phyloP scores from a whole-genome alignment of 768 basidiomycete species.

The Boletus sensibilis region DNA sequence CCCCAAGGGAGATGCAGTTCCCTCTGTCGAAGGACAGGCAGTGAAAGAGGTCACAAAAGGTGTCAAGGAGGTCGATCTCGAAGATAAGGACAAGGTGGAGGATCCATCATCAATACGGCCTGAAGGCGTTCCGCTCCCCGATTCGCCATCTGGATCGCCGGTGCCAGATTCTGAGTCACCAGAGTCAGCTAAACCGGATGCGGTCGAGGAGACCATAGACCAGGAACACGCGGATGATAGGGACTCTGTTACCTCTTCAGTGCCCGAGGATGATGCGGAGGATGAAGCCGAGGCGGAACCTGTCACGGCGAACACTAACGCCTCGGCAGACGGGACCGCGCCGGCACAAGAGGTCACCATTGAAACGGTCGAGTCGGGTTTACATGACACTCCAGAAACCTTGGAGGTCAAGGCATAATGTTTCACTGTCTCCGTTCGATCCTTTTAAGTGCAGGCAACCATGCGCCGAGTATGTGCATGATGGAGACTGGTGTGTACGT shows the following conservation, averaged over 20 bases:
- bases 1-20: neutral
- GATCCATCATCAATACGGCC: constrained; percentile 20
- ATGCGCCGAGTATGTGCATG: neutral
- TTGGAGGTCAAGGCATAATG: constrained; percentile 21
- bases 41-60: constrained; percentile 73
- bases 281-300: constrained; percentile 7
- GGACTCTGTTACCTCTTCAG: constrained; percentile 29
- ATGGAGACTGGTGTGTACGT: neutral
- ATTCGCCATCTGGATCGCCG: constrained; percentile 33
- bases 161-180: constrained; percentile 12
- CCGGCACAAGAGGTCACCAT: constrained; percentile 3
- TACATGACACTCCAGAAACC: constrained; percentile 14
- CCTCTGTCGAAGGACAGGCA: constrained; percentile 38
- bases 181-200: constrained; percentile 3
- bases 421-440: neutral
- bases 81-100: constrained; percentile 33
- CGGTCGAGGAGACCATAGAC: constrained; percentile 8
- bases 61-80: constrained; percentile 66
- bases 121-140: constrained; percentile 39
- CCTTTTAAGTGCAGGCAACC: constrained; percentile 28
- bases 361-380: constrained; percentile 2
- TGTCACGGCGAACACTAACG: neutral
- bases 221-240: constrained; percentile 14
- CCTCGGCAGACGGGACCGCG: constrained; percentile 3
- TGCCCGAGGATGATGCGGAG: constrained; percentile 1